These are phyloP conservation scores for Francoa sonchifolia DNA, from an alignment of 441 rosid species.

Conservation along the genomic window DNA sequence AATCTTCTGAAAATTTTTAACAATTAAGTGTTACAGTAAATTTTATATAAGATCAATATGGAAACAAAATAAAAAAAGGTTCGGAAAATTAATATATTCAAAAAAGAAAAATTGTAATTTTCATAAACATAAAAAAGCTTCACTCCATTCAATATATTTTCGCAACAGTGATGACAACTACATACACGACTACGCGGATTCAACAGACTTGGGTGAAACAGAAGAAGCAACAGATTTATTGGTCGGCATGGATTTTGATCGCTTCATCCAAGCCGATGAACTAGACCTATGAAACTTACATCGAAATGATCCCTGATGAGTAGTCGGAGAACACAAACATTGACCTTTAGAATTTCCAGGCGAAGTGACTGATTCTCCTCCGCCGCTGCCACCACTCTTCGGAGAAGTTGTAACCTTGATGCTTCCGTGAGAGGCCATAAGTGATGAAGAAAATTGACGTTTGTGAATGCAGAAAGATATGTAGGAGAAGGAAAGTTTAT, in stretches of 20 bases:
- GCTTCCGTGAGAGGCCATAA: constrained; percentile 19
- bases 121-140: no score
- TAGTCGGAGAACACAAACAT: constrained; percentile 57
- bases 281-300: constrained; percentile 38
- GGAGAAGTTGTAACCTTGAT: constrained; percentile 23
- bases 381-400: constrained; percentile 12
- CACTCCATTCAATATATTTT: no score
- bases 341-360: constrained; percentile 26
- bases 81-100: no score
- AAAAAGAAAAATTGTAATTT: no score
- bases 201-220: constrained; percentile 32
- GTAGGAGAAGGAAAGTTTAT: no score
- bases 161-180: no score
- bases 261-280: constrained; percentile 28
- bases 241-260: constrained; percentile 42
- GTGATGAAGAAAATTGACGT: no score
- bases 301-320: constrained; percentile 51
- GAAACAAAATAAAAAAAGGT: no score
- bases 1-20: no score
- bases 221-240: constrained; percentile 12
- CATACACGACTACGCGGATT: constrained; percentile 15
- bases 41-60: no score
- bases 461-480: no score
- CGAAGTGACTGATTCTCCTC: background rate
- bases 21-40: no score